A percentile compares a stretch with the other conserved stretches of the same genome.
These are phyloP conservation scores for Wickerhamia fluorescens DNA, from an alignment of 805 yeast genomes.

Conservation along the genomic window DNA sequence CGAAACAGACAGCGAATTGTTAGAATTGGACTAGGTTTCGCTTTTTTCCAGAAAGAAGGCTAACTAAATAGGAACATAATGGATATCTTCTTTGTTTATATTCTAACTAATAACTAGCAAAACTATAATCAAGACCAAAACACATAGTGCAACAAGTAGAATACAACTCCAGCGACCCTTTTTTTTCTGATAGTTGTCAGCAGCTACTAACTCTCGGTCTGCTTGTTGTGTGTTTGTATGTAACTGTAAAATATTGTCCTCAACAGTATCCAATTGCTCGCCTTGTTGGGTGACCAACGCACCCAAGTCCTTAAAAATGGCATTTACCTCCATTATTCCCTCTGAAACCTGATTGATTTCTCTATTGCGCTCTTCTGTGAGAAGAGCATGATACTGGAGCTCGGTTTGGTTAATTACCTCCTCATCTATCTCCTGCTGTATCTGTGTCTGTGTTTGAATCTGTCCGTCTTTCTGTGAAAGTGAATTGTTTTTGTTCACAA, in stretches of 20 bases:
- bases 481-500: constrained; percentile 28
- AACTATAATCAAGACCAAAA: constrained; percentile 52
- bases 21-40: too few species aligned
- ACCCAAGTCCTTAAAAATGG: constrained; percentile 77
- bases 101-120: constrained; percentile 43
- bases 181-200: constrained; percentile 65
- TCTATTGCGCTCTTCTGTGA: constrained; percentile 65
- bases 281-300: constrained; percentile 80
- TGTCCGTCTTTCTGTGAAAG: constrained; percentile 25
- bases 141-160: constrained; percentile 48
- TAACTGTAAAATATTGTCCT: constrained; percentile 63
- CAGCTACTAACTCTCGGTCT: constrained; percentile 59
- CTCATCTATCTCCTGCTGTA: constrained; percentile 26
- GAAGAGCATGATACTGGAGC: constrained; percentile 53
- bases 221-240: constrained; percentile 65
- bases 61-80: too few species aligned
- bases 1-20: too few species aligned
- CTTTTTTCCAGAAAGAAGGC: too few species aligned
- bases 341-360: constrained; percentile 67
- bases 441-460: constrained; percentile 22
- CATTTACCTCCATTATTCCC: constrained; percentile 79
- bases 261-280: constrained; percentile 74
- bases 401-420: constrained; percentile 40
- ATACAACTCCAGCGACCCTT: constrained; percentile 72
- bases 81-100: too few species aligned